Evolutionary conservation across 257 asterid genomes (phyloP).

Genomic region (Solanum boliviense): DNA sequence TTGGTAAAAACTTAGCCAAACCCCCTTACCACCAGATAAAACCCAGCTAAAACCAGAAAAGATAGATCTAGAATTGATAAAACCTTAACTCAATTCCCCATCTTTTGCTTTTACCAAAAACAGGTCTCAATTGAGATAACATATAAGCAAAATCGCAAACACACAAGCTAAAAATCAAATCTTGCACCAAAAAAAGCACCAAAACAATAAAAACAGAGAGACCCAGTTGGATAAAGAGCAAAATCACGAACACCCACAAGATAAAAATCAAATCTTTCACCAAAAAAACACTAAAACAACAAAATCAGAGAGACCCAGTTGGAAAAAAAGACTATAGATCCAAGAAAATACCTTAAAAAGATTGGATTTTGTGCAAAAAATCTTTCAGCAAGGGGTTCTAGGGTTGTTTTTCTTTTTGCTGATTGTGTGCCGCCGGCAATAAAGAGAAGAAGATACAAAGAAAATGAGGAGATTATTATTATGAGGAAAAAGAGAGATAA

Average conservation of each 20-base stretch:
- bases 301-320: background rate
- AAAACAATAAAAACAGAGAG: background rate
- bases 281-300: background rate
- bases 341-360: background rate
- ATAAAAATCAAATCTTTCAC: background rate
- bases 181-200: background rate
- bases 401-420: background rate
- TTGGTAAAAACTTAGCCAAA: background rate
- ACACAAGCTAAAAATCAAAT: background rate
- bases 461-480: background rate
- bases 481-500: background rate
- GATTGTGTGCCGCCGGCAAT: constrained; percentile 16
- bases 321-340: background rate
- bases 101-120: background rate
- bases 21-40: background rate
- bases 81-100: background rate
- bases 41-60: background rate
- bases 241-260: background rate
- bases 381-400: background rate
- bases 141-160: background rate
- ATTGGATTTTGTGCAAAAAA: background rate
- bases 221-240: background rate
- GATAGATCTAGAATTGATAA: background rate
- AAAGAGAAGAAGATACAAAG: background rate
- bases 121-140: background rate